phyloP scores from a whole-genome alignment of 2,329 filamentous ascomycete species.

The Botrytis fragariae region DNA sequence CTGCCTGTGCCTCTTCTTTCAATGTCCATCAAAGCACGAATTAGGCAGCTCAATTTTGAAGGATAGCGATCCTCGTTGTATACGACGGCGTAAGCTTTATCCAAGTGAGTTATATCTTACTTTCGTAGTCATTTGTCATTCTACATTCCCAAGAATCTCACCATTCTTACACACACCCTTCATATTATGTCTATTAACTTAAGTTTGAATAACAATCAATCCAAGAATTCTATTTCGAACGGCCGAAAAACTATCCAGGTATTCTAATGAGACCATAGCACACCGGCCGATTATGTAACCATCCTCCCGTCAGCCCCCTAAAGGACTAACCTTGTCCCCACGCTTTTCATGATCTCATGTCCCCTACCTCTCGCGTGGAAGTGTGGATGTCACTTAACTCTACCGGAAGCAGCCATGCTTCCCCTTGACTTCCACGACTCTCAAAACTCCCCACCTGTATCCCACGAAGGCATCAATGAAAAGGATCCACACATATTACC shows the following conservation, averaged over 20 bases:
- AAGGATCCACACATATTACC: background rate
- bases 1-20: background rate
- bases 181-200: background rate
- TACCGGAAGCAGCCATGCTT: constrained; percentile 17
- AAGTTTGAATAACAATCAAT: background rate
- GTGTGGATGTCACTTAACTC: constrained; percentile 17
- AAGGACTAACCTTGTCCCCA: constrained; percentile 17
- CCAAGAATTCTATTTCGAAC: background rate
- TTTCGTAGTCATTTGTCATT: background rate
- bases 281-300: constrained; percentile 15
- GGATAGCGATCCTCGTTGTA: constrained; percentile 14
- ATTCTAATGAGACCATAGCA: background rate
- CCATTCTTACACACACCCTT: background rate
- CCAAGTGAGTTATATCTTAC: constrained; percentile 4
- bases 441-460: background rate
- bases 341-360: constrained; percentile 8
- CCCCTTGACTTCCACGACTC: constrained; percentile 17
- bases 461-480: constrained; percentile 8
- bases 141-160: background rate
- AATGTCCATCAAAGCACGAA: constrained; percentile 11
- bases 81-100: constrained; percentile 13
- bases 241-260: background rate
- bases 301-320: constrained; percentile 17
- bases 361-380: constrained; percentile 20
- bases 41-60: constrained; percentile 7